Evolutionary conservation across 257 asterid species (phyloP), one percentile per base, ranked within the genome.

Genomic region (Cordia subcordata): DNA sequence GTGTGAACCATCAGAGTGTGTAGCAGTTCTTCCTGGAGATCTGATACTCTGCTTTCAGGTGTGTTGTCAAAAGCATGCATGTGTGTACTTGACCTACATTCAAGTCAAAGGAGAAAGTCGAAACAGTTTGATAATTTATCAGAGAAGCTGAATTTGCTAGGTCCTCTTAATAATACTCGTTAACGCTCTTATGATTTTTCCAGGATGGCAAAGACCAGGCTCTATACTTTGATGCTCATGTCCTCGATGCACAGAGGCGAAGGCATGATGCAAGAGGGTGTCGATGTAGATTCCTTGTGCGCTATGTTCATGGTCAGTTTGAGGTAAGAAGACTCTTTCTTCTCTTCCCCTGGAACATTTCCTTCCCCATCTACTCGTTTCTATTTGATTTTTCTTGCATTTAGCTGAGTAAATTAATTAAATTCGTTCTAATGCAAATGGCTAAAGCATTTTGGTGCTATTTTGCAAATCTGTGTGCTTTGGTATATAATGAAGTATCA

Each of bases 201-300:
- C 70, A 93, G 99, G 99, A 93, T 82, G 99, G 97, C 40, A 93
- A 86, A 82, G 99, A 93, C 60, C 99, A 89, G 79, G 99, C 99
- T 63, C 80, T 93, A 60, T 93, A 93, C 80, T 93, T 79, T 49
- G 99, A 93, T 76, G 99, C 99, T 15, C 98, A 82, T 69, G 96
- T 90, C 71, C 91, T 90, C 53, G 91, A 85, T 77, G 93, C 98
- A 51, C 96, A 89, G 69, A 83, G 96, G 79, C 93, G 99, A 70
- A 83, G 97, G 80, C 99, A 93, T 60, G 99, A 93, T 44, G 88
- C 77, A 58, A 75, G 99, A 71, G 99, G 99, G 45, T 89, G 99
- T 59, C 99, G 99, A 39, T 92, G 99, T 78, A 84, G 99, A 72
- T 92, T 88, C 72, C 83, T 92, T 58, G 99, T 92, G 61, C 94